A percentile compares a stretch with the other conserved stretches of the same genome.
phyloP scores from a whole-genome alignment of 805 yeast genomes.

The Teunomyces gatunensis region DNA sequence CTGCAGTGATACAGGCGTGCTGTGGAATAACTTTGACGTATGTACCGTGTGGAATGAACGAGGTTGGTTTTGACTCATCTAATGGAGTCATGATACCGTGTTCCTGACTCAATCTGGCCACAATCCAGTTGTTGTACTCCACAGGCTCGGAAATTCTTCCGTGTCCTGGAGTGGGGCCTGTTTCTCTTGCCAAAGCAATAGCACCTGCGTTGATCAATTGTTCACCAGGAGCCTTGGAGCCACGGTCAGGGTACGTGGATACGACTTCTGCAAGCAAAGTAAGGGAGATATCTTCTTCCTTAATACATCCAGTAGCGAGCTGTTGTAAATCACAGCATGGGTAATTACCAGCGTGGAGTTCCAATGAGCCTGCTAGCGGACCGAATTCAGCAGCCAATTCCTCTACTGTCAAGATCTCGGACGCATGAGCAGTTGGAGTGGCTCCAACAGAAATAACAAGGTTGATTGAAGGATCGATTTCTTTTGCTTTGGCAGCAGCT shows the following conservation, averaged over 20 bases:
- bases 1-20: conserved; percentile 72
- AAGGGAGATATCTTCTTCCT: conserved; percentile 15
- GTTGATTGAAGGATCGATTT: conserved; percentile 32
- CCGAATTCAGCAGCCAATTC: conserved; percentile 20
- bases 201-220: conserved; percentile 71
- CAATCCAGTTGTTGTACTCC: conserved; percentile 55
- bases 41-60: conserved; percentile 53
- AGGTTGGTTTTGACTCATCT: conserved; percentile 20
- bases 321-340: conserved; percentile 75
- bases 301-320: conserved; percentile 58
- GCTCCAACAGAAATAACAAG: conserved; percentile 73
- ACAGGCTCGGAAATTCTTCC: conserved; percentile 47
- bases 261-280: conserved; percentile 28
- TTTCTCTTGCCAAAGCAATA: conserved; percentile 64
- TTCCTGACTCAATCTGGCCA: conserved; percentile 72
- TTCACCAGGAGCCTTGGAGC: conserved; percentile 53
- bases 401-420: conserved; percentile 26
- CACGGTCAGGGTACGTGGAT: conserved; percentile 56
- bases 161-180: conserved; percentile 57
- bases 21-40: conserved; percentile 60
- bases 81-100: conserved; percentile 69
- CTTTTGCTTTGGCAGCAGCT: conserved; percentile 45
- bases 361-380: conserved; percentile 44
- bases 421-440: conserved; percentile 74
- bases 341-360: conserved; percentile 81